Base-by-base conservation (phyloP, 306 rosid genomes). In the Potentilla sterilis region DNA sequence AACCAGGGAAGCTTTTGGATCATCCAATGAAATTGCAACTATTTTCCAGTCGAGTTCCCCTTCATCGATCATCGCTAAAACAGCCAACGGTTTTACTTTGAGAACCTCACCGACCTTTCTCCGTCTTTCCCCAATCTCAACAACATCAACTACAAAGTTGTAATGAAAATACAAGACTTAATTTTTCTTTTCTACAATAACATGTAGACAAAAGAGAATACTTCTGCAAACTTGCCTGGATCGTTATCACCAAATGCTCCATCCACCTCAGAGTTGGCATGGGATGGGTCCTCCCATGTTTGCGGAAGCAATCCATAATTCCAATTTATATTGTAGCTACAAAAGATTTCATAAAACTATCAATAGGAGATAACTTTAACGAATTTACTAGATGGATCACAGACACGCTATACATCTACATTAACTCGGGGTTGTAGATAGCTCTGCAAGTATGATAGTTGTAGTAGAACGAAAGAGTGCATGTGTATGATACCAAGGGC, bases 31-130 rank as follows among this genome's bases (percentile, higher is more conserved):
- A 83, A 96, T 90, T 75, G 98, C 97, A 81, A 96, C 86, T 74
- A 95, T 90, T 82, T 96, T 95, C 99, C 99, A 96, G 92, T 96
- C 99, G 78, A 96, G 98, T 75, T 96, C 99, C 76, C 99, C 99
- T 84, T 92, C 99, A 83, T 96, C 99, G 79, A 96, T 92, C 99
- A 96, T 96, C 54, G 99, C 99, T 70, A 96, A 83, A 72, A 97
- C 98, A 85, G 87, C 99, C 86, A 96, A 80, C 52, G 99, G 97
- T 83, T 96, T 96, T 71, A 96, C 87, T 83, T 55, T 92, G 72
- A 92, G 92, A 87, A 96, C 75, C 75, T 91, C 89, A 1, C 98
- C 98, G 47, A 91, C 80, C 73, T 93, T 91, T 80, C 97, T 64
- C 55, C 41, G 91, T 22, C 82, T 87, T 70, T 83, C 90, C 32